These are phyloP conservation scores for Arachnomyces sp. DNA, from an alignment of 2,329 filamentous ascomycete genomes.

Conservation along the genomic window DNA sequence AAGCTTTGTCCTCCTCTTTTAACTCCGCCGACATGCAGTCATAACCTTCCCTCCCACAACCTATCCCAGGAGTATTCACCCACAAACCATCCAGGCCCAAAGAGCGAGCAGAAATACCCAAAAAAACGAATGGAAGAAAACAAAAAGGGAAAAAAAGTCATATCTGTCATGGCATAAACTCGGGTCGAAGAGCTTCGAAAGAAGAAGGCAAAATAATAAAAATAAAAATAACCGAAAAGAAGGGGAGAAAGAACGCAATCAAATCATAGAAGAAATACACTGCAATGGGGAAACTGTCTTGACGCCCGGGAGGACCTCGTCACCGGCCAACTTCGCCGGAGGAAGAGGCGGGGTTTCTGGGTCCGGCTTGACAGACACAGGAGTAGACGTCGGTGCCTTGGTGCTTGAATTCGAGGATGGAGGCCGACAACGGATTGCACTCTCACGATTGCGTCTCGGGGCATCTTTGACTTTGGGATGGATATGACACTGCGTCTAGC, in stretches of 20 bases:
- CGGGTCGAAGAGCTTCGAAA: conserved; percentile 1
- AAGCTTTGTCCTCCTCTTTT: no score
- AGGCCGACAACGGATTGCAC: conserved; percentile 41
- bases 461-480: conserved; percentile 65
- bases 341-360: no score
- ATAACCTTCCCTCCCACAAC: no score
- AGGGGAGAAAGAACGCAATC: conserved; percentile 1
- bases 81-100: no score
- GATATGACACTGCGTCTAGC: conserved; percentile 55
- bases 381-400: not conserved
- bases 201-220: conserved; percentile 11
- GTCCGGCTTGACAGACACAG: no score
- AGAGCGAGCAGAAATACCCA: no score
- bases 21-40: no score
- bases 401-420: conserved; percentile 15
- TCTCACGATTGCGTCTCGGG: conserved; percentile 60
- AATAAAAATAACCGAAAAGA: conserved; percentile 14
- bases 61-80: no score
- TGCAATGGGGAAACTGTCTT: conserved; percentile 7
- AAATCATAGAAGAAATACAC: conserved; percentile 7
- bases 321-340: not conserved
- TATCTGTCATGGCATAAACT: conserved; percentile 5
- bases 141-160: conserved; percentile 6
- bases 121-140: not conserved
- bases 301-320: not conserved